A percentile compares a stretch with the other conserved stretches of the same genome.
Evolutionary conservation across 306 rosid genomes (phyloP).

Genomic region (Arachis hypogaea): DNA sequence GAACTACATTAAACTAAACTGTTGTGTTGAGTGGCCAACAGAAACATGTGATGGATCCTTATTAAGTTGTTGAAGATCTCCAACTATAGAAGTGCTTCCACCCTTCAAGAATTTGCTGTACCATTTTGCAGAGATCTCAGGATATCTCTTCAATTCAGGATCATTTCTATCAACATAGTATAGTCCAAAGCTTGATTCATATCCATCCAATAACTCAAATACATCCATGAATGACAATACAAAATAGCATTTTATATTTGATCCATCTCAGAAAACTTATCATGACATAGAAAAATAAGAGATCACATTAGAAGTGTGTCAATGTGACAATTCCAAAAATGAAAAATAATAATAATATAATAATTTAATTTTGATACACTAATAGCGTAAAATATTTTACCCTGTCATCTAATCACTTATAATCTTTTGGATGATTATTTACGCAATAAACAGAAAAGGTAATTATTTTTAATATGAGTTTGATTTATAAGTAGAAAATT

Average conservation of each 20-base stretch:
- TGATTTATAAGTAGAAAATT: too few relatives aligned
- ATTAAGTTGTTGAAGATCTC: conserved; percentile 29
- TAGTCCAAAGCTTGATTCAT: conserved; percentile 34
- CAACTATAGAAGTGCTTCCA: conserved; percentile 20
- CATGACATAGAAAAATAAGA: neutral
- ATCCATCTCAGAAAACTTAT: conserved; percentile 30
- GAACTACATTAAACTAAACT: neutral
- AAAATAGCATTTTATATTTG: conserved; percentile 39
- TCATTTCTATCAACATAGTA: neutral
- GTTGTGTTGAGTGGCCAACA: neutral
- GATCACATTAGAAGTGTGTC: neutral
- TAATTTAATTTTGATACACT: too few relatives aligned
- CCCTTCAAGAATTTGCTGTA: conserved; percentile 40
- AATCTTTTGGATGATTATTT: too few relatives aligned
- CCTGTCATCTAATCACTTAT: too few relatives aligned
- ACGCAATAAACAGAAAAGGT: too few relatives aligned
- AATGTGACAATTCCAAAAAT: neutral
- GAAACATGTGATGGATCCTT: conserved; percentile 35
- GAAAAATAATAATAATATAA: too few relatives aligned
- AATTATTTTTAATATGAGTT: too few relatives aligned
- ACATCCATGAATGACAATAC: conserved; percentile 50
- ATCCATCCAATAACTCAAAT: conserved; percentile 45
- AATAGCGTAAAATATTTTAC: too few relatives aligned
- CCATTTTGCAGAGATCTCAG: conserved; percentile 53
- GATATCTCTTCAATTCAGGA: conserved; percentile 45